Evolutionary conservation across 176 grass and related monocot species (phyloP), one percentile per base, ranked within the genome.

Genomic region (Bothriochloa decipiens): DNA sequence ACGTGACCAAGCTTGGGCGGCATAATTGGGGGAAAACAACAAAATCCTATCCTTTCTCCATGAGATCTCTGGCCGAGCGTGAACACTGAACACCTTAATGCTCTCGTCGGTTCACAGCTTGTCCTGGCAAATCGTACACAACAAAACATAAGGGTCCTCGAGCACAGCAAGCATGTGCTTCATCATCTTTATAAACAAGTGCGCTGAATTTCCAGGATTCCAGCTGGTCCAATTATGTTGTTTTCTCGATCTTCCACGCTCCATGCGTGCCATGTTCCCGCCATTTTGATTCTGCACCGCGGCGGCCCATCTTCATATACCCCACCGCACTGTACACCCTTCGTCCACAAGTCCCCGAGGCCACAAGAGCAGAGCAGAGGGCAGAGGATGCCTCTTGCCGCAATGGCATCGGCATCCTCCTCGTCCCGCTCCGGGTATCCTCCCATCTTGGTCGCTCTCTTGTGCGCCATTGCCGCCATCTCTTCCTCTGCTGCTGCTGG

Each of bases 361-460:
- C 4, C 27, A 80, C 77, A 15, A 37, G 53, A 57, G 53, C 18
- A 55, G 52, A 55, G 35, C 10, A 50, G 16, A 18, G 60, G 26
- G 4, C 70, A 68, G 77, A 76, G 72, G 45, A 77, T 77, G 86
- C 68, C 82, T 64, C 49, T 18, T 33, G 47, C 58, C 78, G 5
- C 88, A 72, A 86, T 86, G 93, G 85, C 90, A 72, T 71, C 93
- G 93, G 85, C 90, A 68, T 75, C 93, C 78, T 87, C 79, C 65
- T 18, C 64, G 5, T 42, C 18, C 39, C 11, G 11, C 5, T 25
- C 42, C 82, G n/a, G 57, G 67, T 12, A 68, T 26, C 14, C 76
- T 9, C 7, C 65, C n/a, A 9, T 82, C 75, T 23, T 46, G 63
- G 78, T 73, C 75, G 81, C 69, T 16, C 78, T 45, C 55, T 8